Evolutionary conservation across 768 basidiomycete species (phyloP), one percentile per base, ranked within the genome.

Genomic region (Erythrobasidium yunnanense): DNA sequence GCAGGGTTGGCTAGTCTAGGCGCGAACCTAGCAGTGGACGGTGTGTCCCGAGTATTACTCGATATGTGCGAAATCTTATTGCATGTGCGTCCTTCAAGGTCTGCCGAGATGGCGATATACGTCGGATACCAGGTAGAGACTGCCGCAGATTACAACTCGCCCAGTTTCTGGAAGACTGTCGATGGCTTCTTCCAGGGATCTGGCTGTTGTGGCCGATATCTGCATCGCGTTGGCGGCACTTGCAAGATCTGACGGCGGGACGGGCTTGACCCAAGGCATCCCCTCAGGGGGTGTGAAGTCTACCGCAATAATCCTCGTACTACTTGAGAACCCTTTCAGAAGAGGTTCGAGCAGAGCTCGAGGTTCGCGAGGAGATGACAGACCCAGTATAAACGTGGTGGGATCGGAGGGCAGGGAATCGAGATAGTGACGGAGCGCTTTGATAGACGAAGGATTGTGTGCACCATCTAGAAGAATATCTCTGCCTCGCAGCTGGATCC

Each of bases 81-180:
- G n/a, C n/a, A n/a, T n/a, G n/a, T n/a, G n/a, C n/a, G n/a, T n/a
- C n/a, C n/a, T n/a, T n/a, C n/a, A n/a, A n/a, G n/a, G n/a, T n/a
- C n/a, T n/a, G n/a, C n/a, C n/a, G n/a, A n/a, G n/a, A n/a, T n/a
- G n/a, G n/a, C n/a, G 79, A 78, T 93, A 95, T 62, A 92, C 84
- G 77, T 97, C 93, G 8, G 90, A 90, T 1, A 90, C 88, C 38
- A 96, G 81, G 77, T 99, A 99, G 71, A 97, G 75, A 77, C 95
- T 97, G 38, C 93, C 95, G 23, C 89, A 86, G 0, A 93, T 73
- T 11, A 95, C 81, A 0, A 87, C 5, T 67, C 54, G 11, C 25
- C 51, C 72, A 49, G 68, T 58, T 22, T 84, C 75, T 80, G 68
- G 73, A 72, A 70, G 78, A 81, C 32, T 76, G 81, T 55, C 68